These are phyloP conservation scores for Globisporangium echinulatum DNA, from an alignment of 352 stramenopile species.

Conservation along the genomic window DNA sequence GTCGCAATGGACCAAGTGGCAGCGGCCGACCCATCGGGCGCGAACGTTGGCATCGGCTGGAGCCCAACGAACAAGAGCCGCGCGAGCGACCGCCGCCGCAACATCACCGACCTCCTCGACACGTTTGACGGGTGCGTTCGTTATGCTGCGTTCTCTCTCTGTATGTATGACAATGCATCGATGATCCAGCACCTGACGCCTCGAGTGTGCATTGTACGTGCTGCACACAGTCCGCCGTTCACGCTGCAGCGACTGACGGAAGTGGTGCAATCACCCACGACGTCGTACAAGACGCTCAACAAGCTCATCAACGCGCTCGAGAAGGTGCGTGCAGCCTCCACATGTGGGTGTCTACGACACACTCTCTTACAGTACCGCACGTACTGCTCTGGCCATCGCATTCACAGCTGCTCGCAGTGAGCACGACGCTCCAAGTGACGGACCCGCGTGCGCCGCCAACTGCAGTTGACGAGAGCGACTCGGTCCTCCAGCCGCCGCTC, in stretches of 20 bases:
- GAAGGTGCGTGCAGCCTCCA: conserved; percentile 31
- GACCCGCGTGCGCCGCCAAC: conserved; percentile 29
- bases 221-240: conserved; percentile 47
- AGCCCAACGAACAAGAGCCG: conserved; percentile 46
- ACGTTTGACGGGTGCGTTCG: conserved; percentile 45
- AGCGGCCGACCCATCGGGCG: conserved; percentile 24
- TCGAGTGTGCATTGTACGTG: background rate
- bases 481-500: conserved; percentile 7
- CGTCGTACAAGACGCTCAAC: conserved; percentile 67
- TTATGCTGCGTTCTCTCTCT: background rate
- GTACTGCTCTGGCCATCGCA: background rate
- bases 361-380: background rate
- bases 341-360: background rate
- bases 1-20: conserved; percentile 50
- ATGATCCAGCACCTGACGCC: background rate
- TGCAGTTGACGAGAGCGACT: background rate
- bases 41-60: conserved; percentile 29
- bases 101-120: conserved; percentile 49
- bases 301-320: conserved; percentile 81
- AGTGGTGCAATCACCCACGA: conserved; percentile 60
- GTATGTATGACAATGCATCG: background rate
- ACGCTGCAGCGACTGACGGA: conserved; percentile 78
- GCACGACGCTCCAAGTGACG: conserved; percentile 56
- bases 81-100: conserved; percentile 40
- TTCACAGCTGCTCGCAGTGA: conserved; percentile 52